Base-by-base conservation (phyloP, 768 basidiomycete genomes). In the Mycena olivaceomarginata region DNA sequence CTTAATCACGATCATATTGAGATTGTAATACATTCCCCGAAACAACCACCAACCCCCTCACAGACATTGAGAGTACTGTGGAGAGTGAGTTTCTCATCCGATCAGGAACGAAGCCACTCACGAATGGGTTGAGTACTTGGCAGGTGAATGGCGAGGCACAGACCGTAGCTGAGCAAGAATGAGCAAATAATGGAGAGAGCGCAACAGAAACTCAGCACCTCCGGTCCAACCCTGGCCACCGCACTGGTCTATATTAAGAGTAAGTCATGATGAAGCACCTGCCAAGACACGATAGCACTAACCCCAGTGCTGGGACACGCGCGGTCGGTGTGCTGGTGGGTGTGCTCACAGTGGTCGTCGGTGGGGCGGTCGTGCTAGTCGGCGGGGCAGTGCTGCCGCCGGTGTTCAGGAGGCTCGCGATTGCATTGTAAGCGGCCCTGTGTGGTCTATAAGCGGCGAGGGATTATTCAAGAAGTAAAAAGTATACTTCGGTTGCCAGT, bases 401-500 rank as follows among this genome's bases (percentile, higher is more conserved):
- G 11, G 68, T 40, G 53, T 45, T 71, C 63, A 85, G 67, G 1
- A 82, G 78, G 69, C 81, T 81, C 46, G 83, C 82, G 46, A 86
- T 79, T 12, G 81, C 84, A 45, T 71, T 83, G 80, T 84, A 84
- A 22, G 85, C 85, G 15, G 85, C 78, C 64, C 75, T 76, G 43
- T 7, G 11, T 39, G 22, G 2, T 7, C 11, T 11, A 8, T 48
- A 8, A 53, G 40, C 51, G 15, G 10, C 20, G 4, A 9, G 0
- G 31, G 43, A 46, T 40, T 13, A 51, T 20, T 22, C 11, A 43
- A 15, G 12, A 16, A 11, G 73, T 6, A 18, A 4, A 16, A 31
- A 0, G 11, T 68, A 6, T 37, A 71, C 87, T 91, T 90, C 46
- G 88, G 88, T 65, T 86, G 82, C 85, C 88, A 89, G 84, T 85